phyloP scores from a whole-genome alignment of 805 yeast species.

The Hanseniaspora taiwanica region DNA sequence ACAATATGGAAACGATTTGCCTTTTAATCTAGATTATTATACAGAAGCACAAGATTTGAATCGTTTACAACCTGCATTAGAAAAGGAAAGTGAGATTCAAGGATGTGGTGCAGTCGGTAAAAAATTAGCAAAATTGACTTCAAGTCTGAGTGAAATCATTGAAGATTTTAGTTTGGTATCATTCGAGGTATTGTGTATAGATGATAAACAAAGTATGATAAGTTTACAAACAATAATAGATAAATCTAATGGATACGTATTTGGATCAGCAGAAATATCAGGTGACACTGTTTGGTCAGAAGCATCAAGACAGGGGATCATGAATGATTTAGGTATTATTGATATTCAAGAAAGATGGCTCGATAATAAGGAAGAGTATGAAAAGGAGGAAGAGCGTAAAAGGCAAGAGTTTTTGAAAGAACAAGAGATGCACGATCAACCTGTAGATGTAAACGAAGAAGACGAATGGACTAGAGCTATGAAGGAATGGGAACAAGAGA shows the following conservation, averaged over 20 bases:
- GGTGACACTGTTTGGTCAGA: conserved; percentile 99
- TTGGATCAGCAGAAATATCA: conserved; percentile 86
- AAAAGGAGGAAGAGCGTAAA: conserved; percentile 41
- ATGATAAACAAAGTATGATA: conserved; percentile 88
- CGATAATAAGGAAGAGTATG: conserved; percentile 68
- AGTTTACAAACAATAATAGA: conserved; percentile 64
- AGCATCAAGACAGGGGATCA: conserved; percentile 61
- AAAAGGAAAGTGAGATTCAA: conserved; percentile 47
- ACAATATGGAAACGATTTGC: conserved; percentile 52
- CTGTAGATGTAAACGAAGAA: conserved; percentile 45
- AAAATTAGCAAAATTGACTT: conserved; percentile 54
- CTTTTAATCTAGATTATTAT: conserved; percentile 73
- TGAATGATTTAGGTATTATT: conserved; percentile 18
- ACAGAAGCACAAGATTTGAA: conserved; percentile 83
- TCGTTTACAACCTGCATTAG: conserved; percentile 52
- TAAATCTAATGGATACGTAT: conserved; percentile 85
- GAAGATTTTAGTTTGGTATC: conserved; percentile 79
- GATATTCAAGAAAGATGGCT: conserved; percentile 96
- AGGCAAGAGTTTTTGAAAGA: conserved; percentile 30
- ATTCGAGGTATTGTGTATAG: conserved; percentile 81
- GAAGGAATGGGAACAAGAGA: conserved; percentile 41
- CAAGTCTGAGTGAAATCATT: conserved; percentile 67
- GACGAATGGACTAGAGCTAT: conserved; percentile 61
- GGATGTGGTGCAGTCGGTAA: conserved; percentile 37
- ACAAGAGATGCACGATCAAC: conserved; percentile 27